phyloP scores from a whole-genome alignment of 1,284 basidiomycete species.

The Malassezia yamatoensis region DNA sequence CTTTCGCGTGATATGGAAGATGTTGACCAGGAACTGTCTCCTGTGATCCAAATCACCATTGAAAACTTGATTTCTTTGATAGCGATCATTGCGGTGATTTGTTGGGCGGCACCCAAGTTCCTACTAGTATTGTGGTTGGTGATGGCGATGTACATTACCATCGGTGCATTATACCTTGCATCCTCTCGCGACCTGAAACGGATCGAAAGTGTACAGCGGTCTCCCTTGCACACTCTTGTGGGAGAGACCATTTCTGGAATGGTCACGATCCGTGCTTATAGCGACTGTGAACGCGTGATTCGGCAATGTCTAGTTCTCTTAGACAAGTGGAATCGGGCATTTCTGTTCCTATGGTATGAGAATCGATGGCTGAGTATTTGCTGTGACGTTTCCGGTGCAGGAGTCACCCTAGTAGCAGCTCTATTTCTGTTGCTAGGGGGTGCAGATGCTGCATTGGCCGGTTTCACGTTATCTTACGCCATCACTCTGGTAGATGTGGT shows the following conservation, averaged over 20 bases:
- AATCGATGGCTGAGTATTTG: slow-evolving; percentile 50
- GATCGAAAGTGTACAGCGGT: slow-evolving; percentile 44
- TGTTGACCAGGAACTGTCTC: slow-evolving; percentile 44
- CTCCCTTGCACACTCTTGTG: slow-evolving; percentile 45
- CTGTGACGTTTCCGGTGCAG: slow-evolving; percentile 40
- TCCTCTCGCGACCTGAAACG: slow-evolving; percentile 46
- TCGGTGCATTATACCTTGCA: slow-evolving; percentile 43
- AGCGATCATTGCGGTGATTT: slow-evolving; percentile 29
- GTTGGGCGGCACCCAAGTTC: slow-evolving; percentile 41
- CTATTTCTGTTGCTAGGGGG: slow-evolving; percentile 53
- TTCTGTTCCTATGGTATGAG: slow-evolving; percentile 53
- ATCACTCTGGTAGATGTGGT: slow-evolving; percentile 57
- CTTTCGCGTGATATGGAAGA: slow-evolving; percentile 46
- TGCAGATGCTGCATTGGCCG: slow-evolving; percentile 41
- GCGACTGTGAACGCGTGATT: slow-evolving; percentile 67
- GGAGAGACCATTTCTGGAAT: slow-evolving; percentile 65
- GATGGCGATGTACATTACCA: slow-evolving; percentile 33
- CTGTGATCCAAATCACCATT: slow-evolving; percentile 10
- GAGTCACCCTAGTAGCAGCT: slow-evolving; percentile 41
- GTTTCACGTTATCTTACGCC: slow-evolving; percentile 39
- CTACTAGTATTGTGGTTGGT: slow-evolving; percentile 27
- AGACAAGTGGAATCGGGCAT: slow-evolving; percentile 51
- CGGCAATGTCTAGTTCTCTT: slow-evolving; percentile 41
- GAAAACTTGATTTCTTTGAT: slow-evolving; percentile 19
- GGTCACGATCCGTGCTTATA: slow-evolving; percentile 77